These are phyloP conservation scores for Oryza officinalis DNA, from an alignment of 176 grass and related monocot species.

Conservation along the genomic window DNA sequence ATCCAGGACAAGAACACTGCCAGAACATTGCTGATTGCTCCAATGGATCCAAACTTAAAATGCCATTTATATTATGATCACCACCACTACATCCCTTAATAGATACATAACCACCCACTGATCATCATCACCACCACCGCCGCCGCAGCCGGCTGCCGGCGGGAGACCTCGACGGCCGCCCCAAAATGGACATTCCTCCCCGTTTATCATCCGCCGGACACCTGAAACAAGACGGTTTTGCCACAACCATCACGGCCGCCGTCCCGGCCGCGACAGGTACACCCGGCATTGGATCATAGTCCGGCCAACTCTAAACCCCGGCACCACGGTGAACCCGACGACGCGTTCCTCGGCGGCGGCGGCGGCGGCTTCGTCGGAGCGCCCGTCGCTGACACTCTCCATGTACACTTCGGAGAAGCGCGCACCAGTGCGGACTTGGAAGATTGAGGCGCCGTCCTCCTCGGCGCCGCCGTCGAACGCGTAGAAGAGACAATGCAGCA, in stretches of 20 bases:
- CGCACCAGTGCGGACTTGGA: constrained; percentile 57
- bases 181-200: constrained; percentile 55
- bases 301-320: constrained; percentile 77
- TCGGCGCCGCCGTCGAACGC: constrained; percentile 62
- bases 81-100: constrained; percentile 53
- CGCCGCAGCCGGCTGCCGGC: constrained; percentile 28
- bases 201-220: constrained; percentile 33
- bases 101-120: constrained; percentile 45
- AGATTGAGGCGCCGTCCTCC: constrained; percentile 62
- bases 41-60: constrained; percentile 40
- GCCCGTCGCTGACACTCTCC: constrained; percentile 67
- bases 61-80: constrained; percentile 51
- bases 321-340: constrained; percentile 83
- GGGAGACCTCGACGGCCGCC: constrained; percentile 51
- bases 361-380: constrained; percentile 36
- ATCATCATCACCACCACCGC: not conserved
- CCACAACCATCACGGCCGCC: constrained; percentile 38
- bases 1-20: not conserved
- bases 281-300: constrained; percentile 87
- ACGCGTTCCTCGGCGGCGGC: constrained; percentile 21
- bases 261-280: constrained; percentile 49
- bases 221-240: not conserved
- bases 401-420: constrained; percentile 93
- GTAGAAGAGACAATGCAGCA: constrained; percentile 93
- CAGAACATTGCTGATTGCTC: not conserved